A percentile compares a stretch with the other conserved stretches of the same genome.
These are phyloP conservation scores for Colletotrichum gigasporum DNA, from an alignment of 2,329 filamentous ascomycete species.

Conservation along the genomic window DNA sequence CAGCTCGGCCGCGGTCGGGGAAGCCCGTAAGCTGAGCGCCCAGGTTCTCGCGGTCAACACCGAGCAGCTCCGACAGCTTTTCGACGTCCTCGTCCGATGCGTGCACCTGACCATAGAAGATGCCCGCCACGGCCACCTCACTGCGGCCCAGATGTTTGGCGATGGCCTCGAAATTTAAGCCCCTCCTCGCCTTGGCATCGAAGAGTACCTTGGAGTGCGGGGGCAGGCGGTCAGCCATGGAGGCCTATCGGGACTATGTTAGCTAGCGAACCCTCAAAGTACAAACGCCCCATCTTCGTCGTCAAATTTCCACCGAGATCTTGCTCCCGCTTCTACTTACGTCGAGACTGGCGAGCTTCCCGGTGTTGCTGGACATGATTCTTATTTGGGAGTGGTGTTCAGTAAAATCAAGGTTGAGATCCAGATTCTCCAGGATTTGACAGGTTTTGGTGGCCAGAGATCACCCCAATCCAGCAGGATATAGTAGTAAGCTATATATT, in stretches of 20 bases:
- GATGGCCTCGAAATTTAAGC: constrained; percentile 83
- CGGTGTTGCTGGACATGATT: not conserved
- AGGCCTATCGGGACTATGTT: constrained; percentile 57
- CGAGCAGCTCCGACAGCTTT: constrained; percentile 73
- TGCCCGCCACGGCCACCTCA: constrained; percentile 85
- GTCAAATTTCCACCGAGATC: too few relatives aligned
- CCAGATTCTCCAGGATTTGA: too few relatives aligned
- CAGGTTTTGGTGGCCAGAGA: too few relatives aligned
- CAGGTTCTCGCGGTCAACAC: constrained; percentile 65
- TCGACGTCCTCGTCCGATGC: constrained; percentile 74
- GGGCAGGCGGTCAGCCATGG: constrained; percentile 75
- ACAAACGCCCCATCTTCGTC: too few relatives aligned
- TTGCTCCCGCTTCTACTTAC: constrained; percentile 39
- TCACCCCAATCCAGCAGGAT: too few relatives aligned
- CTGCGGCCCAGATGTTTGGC: constrained; percentile 77
- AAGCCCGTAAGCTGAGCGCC: constrained; percentile 74
- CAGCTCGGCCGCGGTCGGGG: constrained; percentile 81
- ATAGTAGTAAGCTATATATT: too few relatives aligned
- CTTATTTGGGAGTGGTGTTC: not conserved
- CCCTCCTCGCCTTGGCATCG: constrained; percentile 78
- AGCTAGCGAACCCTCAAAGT: constrained; percentile 1
- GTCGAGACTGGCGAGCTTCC: constrained; percentile 44
- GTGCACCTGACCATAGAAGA: constrained; percentile 90
- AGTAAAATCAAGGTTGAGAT: not conserved
- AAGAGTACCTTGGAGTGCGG: constrained; percentile 78